Evolutionary conservation across 2,329 filamentous ascomycete species (phyloP).

Genomic region (Macrophomina phaseolina): DNA sequence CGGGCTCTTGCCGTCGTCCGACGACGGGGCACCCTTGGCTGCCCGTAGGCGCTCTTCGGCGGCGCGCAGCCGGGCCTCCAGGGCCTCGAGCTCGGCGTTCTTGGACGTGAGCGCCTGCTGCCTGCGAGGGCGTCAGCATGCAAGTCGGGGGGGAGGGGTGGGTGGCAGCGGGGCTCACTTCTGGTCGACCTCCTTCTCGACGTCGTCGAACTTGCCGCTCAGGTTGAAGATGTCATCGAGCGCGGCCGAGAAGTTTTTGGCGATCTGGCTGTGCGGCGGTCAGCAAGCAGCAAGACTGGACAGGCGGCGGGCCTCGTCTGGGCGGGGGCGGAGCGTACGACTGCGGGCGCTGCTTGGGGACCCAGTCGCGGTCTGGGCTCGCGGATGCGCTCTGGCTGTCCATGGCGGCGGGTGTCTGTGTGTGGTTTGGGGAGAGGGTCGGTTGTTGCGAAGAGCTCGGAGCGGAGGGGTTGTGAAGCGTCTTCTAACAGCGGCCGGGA

Average conservation of each 20-base stretch:
- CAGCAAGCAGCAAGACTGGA: neutral
- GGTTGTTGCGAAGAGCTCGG: conserved; percentile 28
- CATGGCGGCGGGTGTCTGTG: conserved; percentile 33
- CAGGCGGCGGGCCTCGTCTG: conserved; percentile 25
- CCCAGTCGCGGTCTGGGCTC: conserved; percentile 78
- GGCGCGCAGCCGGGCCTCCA: conserved; percentile 82
- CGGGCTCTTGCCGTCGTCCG: conserved; percentile 26
- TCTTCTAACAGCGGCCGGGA: conserved; percentile 5
- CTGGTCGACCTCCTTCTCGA: conserved; percentile 77
- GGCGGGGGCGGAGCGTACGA: conserved; percentile 64
- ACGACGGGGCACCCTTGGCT: conserved; percentile 40
- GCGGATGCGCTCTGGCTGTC: conserved; percentile 62
- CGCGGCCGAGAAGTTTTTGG: conserved; percentile 83
- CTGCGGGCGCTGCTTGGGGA: conserved; percentile 80
- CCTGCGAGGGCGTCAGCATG: conserved; percentile 53
- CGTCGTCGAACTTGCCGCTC: conserved; percentile 75
- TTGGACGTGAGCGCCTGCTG: conserved; percentile 79
- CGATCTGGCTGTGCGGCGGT: conserved; percentile 70
- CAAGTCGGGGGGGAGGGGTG: neutral
- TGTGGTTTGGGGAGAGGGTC: conserved; percentile 27
- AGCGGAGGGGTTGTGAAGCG: conserved; percentile 17
- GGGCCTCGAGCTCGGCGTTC: conserved; percentile 79
- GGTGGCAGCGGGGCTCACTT: conserved; percentile 66
- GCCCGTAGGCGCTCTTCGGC: conserved; percentile 76
- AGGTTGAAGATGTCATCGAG: conserved; percentile 90